A percentile compares a stretch with the other conserved stretches of the same genome.
Conservation (phyloP, 805 yeast species). For the Metschnikowia aberdeeniae region DNA sequence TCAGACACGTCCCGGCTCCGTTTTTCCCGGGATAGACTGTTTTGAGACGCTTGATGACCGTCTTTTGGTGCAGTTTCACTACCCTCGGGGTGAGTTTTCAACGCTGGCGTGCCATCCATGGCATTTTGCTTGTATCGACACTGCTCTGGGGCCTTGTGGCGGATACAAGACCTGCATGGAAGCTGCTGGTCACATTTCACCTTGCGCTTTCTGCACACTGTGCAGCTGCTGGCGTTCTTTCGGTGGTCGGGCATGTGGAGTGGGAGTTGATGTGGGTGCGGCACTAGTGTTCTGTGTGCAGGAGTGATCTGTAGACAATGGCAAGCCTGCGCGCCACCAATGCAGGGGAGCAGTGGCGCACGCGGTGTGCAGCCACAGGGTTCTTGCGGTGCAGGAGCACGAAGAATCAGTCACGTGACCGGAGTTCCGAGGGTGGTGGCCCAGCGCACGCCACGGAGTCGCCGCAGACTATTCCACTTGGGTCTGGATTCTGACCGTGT, state of each 20-base stretch:
- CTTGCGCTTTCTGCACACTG: slow-evolving; percentile 12
- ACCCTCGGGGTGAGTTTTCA: not conserved
- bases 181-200: slow-evolving; percentile 16
- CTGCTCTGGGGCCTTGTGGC: slow-evolving; percentile 11
- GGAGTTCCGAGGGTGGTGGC: too few species aligned
- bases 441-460: too few species aligned
- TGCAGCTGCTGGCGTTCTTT: slow-evolving; percentile 4
- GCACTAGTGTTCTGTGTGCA: not conserved
- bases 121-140: slow-evolving; percentile 10
- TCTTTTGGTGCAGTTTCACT: not conserved
- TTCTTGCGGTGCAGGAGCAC: too few species aligned
- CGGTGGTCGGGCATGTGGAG: slow-evolving; percentile 1
- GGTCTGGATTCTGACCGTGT: too few species aligned
- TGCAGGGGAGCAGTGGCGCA: too few species aligned
- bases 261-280: not conserved
- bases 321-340: too few species aligned
- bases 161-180: slow-evolving; percentile 16
- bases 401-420: too few species aligned
- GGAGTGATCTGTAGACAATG: too few species aligned
- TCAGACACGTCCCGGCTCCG: not conserved
- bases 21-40: not conserved
- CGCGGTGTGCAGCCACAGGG: too few species aligned
- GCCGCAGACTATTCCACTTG: too few species aligned
- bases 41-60: not conserved
- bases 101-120: not conserved